These are phyloP conservation scores for Pythium sukuiense DNA, from an alignment of 352 stramenopile genomes.

Conservation along the genomic window DNA sequence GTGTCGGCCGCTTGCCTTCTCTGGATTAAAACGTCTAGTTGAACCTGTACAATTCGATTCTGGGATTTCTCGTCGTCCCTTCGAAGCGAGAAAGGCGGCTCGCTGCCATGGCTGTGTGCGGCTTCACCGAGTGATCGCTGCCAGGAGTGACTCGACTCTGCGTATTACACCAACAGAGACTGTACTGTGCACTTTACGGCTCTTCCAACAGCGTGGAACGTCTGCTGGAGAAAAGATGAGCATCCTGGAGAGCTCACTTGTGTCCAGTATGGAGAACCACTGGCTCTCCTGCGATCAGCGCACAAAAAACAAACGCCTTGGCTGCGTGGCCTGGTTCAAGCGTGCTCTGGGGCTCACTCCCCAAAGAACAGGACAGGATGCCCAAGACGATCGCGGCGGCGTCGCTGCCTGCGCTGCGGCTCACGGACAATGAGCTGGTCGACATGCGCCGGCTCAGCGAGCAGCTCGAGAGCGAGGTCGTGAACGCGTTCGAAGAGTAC, in stretches of 20 bases:
- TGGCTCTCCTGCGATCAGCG: too few relatives aligned
- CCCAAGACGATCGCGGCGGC: neutral
- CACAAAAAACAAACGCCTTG: too few relatives aligned
- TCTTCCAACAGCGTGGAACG: neutral
- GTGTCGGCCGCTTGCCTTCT: too few relatives aligned
- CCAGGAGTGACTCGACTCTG: too few relatives aligned
- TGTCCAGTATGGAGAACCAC: too few relatives aligned
- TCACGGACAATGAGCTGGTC: neutral
- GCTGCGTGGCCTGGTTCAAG: too few relatives aligned
- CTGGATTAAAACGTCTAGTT: too few relatives aligned
- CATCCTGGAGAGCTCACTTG: too few relatives aligned
- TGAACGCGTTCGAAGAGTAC: constrained; percentile 37
- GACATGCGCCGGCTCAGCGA: constrained; percentile 5
- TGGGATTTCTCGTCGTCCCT: neutral
- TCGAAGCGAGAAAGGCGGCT: neutral
- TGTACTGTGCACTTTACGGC: neutral
- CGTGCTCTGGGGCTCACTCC: too few relatives aligned
- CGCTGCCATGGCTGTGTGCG: neutral
- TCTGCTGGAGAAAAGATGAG: too few relatives aligned
- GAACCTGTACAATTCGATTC: neutral
- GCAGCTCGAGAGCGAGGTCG: constrained; percentile 25
- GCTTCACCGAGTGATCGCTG: neutral
- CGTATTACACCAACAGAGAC: neutral
- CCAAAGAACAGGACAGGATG: constrained; percentile 13
- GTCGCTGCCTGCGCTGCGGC: neutral